Conservation (phyloP, 164 flowering plant genomes). For the Hamamelis virginiana region DNA sequence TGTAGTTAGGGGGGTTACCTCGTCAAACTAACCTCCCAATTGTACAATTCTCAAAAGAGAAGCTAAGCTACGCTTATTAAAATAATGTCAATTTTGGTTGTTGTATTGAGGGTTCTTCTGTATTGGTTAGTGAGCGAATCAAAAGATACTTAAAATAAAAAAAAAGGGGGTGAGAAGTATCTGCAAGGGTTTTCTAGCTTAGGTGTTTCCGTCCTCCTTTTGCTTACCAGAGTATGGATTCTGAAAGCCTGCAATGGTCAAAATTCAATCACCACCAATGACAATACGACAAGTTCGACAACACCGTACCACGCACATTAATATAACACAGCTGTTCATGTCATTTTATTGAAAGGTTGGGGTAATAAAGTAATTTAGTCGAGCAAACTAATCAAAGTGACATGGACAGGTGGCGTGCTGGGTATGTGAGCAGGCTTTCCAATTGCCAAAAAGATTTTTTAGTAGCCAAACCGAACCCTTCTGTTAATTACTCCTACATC, state of each 20-base stretch:
- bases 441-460: neutral
- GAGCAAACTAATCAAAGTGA: too few species aligned
- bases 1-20: conserved; percentile 5
- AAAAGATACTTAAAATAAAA: neutral
- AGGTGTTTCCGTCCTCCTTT: neutral
- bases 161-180: too few species aligned
- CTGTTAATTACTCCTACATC: neutral
- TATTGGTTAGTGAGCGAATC: neutral
- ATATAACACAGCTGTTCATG: neutral
- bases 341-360: neutral
- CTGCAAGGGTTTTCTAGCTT: neutral
- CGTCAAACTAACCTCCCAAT: neutral
- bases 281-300: neutral
- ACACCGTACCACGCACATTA: too few species aligned
- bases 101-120: neutral
- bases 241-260: neutral
- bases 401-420: neutral
- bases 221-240: neutral
- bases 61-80: neutral
- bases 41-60: neutral
- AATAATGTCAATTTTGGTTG: neutral
- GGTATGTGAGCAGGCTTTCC: neutral
- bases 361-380: neutral
- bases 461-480: neutral
- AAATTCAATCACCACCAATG: neutral